Evolutionary conservation across 139 green algal genomes (phyloP), one percentile per base, ranked within the genome.

Genomic region (Coccomyxa sp.): DNA sequence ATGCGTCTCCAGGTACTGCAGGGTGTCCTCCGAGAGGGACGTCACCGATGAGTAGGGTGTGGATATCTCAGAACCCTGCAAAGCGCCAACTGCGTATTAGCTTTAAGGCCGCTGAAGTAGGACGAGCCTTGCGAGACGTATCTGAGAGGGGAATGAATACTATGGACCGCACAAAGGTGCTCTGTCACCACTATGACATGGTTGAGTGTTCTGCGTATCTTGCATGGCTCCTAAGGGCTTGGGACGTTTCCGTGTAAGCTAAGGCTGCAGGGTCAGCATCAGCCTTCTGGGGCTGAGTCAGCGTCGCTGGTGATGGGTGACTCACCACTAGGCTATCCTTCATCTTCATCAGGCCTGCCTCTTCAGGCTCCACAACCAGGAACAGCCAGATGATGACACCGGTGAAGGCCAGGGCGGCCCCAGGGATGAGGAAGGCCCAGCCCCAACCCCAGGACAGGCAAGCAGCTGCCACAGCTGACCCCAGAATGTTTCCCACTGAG

Each of bases 361-460:
- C 92, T 18, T 89, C 88, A 4, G 95, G 95, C 68, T 94, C 81
- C 22, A 94, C 90, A 68, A 97, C 88, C 31, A 98, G 88, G 74
- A 95, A 93, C 22, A 83, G 36, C 55, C 85, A 94, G n/a, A 95
- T 83, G 10, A 95, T 35, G 33, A 91, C 10, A 6, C 86, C 81
- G 8, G 81, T 85, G 18, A 78, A 41, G 22, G 75, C 55, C 36
- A 90, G 87, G 34, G 83, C 39, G 12, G 79, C 33, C 8, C 89
- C 95, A 5, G 93, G 95, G 34, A 97, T 50, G 6, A 97, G 50
- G 74, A 98, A 98, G 8, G 90, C 90, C 83, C 89, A 98, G 39
- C 95, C 95, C 95, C 95, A 99, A 75, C 94, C 95, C 74, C 86
- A 90, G 36, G 77, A 50, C 72, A 95, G 89, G 71, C 87, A 83